Evolutionary conservation across 768 basidiomycete genomes (phyloP), one percentile per base, ranked within the genome.

Genomic region (Trametes cinnabarina): DNA sequence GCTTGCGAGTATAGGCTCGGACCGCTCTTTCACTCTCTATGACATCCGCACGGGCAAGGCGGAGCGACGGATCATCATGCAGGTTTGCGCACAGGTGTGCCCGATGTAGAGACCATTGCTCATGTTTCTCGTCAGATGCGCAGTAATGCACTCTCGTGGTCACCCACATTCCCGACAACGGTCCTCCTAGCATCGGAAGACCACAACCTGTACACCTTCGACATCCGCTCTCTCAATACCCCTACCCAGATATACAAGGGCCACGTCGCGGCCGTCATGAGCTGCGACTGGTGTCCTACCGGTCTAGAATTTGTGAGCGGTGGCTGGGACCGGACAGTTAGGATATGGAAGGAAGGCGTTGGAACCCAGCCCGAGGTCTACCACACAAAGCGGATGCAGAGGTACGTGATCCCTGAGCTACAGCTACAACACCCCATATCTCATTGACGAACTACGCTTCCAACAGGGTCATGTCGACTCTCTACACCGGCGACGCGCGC

Each of bases 361-460:
- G 94, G 95, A 0, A 84, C 84, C 28, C 79, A 81, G 7, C 84
- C 90, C 15, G 96, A 98, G 70, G 88, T 94, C 7, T 99, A 98
- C 69, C 96, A 98, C 72, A 96, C 94, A 15, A 98, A 98, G 75
- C 90, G 97, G 43, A 99, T 99, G 97, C 97, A 98, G 72, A 83
- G 94, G 92, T 92, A 49, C 37, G 76, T 68, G 15, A 5, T 39
- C 19, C 17, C n/a, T n/a, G n/a, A n/a, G n/a, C n/a, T n/a, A n/a
- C n/a, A n/a, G n/a, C n/a, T n/a, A 25, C 19, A 25, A 39, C 22
- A 25, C 35, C 4, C 41, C 19, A 23, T 23, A 6, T 11, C 2
- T 4, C n/a, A n/a, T n/a, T 50, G 20, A 22, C 11, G 19, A 39
- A 14, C n/a, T 15, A 12, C 4, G 19, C 12, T 32, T 1, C 30